A percentile compares a stretch with the other conserved stretches of the same genome.
These are phyloP conservation scores for Eutrema heterophyllum DNA, from an alignment of 345 rosid genomes.

Conservation along the genomic window DNA sequence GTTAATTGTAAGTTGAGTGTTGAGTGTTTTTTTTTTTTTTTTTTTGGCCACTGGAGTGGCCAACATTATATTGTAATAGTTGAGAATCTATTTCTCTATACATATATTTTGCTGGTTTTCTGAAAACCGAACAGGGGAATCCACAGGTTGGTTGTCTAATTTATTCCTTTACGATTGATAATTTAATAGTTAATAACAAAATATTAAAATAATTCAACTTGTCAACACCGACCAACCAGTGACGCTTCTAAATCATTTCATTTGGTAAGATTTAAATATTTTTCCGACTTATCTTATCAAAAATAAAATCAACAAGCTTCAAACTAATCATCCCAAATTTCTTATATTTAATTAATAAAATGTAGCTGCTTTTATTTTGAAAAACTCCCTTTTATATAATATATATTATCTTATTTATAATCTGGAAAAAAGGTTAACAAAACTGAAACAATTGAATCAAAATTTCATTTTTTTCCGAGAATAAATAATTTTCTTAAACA, in stretches of 20 bases:
- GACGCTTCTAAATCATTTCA: background rate
- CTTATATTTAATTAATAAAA: background rate
- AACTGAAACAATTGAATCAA: background rate
- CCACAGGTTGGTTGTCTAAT: slow-evolving; percentile 13
- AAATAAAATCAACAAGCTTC: background rate
- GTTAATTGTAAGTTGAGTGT: background rate
- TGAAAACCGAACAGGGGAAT: slow-evolving; percentile 1
- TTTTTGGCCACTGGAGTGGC: background rate
- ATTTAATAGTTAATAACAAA: background rate
- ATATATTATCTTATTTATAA: too few species aligned
- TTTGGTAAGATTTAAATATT: background rate
- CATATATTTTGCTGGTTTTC: background rate
- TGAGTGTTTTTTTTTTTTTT: background rate
- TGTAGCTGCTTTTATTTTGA: background rate
- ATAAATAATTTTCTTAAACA: background rate
- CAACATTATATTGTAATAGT: background rate
- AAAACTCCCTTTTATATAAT: background rate
- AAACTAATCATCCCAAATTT: background rate
- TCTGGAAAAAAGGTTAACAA: background rate
- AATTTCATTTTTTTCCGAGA: background rate
- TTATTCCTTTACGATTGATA: background rate
- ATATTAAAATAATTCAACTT: background rate
- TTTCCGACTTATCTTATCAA: background rate
- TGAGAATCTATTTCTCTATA: background rate
- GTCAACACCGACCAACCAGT: slow-evolving; percentile 12